Evolutionary conservation across 106 monocot species (phyloP), one percentile per base, ranked within the genome.

Genomic region (Iris macrosiphon): DNA sequence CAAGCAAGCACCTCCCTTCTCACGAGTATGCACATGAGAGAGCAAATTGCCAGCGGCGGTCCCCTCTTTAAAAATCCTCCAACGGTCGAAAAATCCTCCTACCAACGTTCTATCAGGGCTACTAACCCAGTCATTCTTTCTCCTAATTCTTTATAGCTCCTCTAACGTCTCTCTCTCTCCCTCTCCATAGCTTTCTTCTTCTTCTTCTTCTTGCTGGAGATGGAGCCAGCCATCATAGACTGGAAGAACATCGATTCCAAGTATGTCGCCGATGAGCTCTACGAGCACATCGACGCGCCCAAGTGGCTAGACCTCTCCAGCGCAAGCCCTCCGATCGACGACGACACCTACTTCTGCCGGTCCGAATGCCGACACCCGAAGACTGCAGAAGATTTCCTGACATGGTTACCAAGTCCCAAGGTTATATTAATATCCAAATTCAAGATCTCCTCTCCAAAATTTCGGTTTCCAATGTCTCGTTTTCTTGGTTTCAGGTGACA

Each of bases 301-400:
- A 85, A 72, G 51, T 95, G 95, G 95, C 35, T 74, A 14, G 95
- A 95, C 37, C 73, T 95, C 62, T 51, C 73, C 31, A 25, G 40
- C 16, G 31, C 61, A 18, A 27, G 11, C 34, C 11, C 46, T 60
- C 5, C 40, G 4, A 60, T 53, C 56, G 75, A 72, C 49, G 89
- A 82, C 72, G 95, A 74, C 24, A 65, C 82, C 49, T 95, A 85
- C 89, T 95, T 95, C 71, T 95, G 95, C 66, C 95, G 89, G 51
- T 71, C 95, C 7, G 93, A 96, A 62, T 96, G 95, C 77, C 57
- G 71, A 42, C 95, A 96, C 35, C 85, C 90, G 0, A 86, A 69
- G 73, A 79, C 66, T 9, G 55, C 18, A 3, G 82, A 96, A 30
- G 95, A 89, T 48, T 96, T 86, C 68, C 62, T 43, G 20, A 30